Evolutionary conservation across 1,284 basidiomycete species (phyloP), one percentile per base, ranked within the genome.

Genomic region (Microbotryum violaceum): DNA sequence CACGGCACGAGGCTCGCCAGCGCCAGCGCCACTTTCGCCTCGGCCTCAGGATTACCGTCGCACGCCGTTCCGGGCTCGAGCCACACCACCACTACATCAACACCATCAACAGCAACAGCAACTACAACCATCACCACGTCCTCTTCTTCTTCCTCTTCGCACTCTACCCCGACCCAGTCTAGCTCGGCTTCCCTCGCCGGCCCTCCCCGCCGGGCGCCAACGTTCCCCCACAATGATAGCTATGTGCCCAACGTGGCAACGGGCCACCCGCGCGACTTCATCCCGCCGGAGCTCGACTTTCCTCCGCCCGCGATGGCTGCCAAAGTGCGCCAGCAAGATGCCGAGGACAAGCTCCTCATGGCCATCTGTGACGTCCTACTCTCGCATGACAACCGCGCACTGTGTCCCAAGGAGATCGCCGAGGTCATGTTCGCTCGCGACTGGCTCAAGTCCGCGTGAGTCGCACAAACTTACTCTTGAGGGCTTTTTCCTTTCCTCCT

Each of bases 371-470:
- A 64, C 16, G 58, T 69, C n/a, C 44, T 70, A 57, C 63, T 63
- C 42, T 25, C 44, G 25, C 63, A 66, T 27, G 54, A 64, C 56
- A 73, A 73, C 51, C 53, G 72, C 10, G 72, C 72, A 7, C 56
- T 73, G 21, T 70, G 70, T 27, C 72, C 72, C 9, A 73, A 73
- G 51, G 72, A 73, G 61, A 68, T 73, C 10, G 71, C 70, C 10
- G 63, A 69, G 46, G 65, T 72, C 57, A 66, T 69, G 57, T 67
- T 68, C 54, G 61, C 67, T 51, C 62, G 65, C 23, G 62, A 63
- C 5, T 71, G 70, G 70, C 58, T 65, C 5, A 67, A 64, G 60
- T 65, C 61, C 33, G 65, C 60, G 70, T 72, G 46, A 60, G 70
- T 69, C 16, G 51, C 44, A 18, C 20, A n/a, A 9, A 25, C 27